These are phyloP conservation scores for Haplographium delicatum DNA, from an alignment of 495 filamentous ascomycete species.

Conservation along the genomic window DNA sequence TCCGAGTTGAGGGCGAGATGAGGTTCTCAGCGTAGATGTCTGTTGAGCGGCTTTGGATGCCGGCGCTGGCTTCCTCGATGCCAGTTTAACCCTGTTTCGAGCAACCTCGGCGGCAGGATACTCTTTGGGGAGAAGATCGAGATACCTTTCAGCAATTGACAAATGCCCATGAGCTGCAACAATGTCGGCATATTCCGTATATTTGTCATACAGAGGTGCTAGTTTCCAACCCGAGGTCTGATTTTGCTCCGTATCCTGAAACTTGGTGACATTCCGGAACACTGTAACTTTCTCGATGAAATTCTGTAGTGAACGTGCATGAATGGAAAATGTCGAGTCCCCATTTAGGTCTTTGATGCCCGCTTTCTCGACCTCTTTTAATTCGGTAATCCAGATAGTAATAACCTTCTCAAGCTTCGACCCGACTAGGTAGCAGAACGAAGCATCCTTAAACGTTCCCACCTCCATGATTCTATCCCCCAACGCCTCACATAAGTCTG, in stretches of 20 bases:
- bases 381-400: conserved; percentile 84
- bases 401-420: conserved; percentile 97
- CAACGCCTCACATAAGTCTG: conserved; percentile 92
- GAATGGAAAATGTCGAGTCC: conserved; percentile 84
- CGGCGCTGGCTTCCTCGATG: conserved; percentile 61
- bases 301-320: conserved; percentile 79
- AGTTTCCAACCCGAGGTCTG: conserved; percentile 83
- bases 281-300: conserved; percentile 98
- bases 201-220: conserved; percentile 82
- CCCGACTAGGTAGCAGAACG: conserved; percentile 91
- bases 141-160: conserved; percentile 80
- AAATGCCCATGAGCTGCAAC: conserved; percentile 86
- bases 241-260: conserved; percentile 69
- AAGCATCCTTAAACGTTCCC: conserved; percentile 73
- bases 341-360: conserved; percentile 59
- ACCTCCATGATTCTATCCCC: conserved; percentile 86
- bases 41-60: conserved; percentile 31
- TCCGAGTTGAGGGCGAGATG: conserved; percentile 34
- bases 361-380: conserved; percentile 73
- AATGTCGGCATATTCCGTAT: conserved; percentile 94
- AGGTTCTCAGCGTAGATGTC: conserved; percentile 26
- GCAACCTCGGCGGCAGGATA: conserved; percentile 89
- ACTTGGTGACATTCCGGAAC: conserved; percentile 91
- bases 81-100: conserved; percentile 78
- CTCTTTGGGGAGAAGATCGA: conserved; percentile 77